Conservation (phyloP, 2,329 filamentous ascomycete genomes). For the Bipolaris cookei region DNA sequence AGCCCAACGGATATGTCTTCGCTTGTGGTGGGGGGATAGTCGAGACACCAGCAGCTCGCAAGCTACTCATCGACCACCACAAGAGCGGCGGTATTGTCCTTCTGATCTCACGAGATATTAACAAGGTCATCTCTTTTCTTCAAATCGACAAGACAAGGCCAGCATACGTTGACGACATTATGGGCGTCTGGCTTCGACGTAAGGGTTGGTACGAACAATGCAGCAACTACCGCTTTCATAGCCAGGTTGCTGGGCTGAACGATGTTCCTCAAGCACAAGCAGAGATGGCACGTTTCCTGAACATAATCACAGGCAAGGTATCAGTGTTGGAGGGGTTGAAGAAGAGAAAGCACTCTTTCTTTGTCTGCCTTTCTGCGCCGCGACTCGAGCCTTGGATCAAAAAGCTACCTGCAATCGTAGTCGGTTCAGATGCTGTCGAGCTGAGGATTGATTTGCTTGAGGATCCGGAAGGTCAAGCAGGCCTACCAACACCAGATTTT, state of each 20-base stretch:
- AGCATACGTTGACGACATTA: conserved; percentile 91
- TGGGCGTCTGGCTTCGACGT: conserved; percentile 85
- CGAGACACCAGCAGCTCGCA: conserved; percentile 79
- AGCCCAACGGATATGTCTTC: conserved; percentile 78
- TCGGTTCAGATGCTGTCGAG: conserved; percentile 92
- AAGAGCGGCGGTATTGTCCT: conserved; percentile 82
- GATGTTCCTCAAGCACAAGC: conserved; percentile 62
- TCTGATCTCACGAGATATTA: conserved; percentile 84
- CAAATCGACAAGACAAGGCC: conserved; percentile 88
- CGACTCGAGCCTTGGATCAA: conserved; percentile 69
- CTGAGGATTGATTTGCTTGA: conserved; percentile 88
- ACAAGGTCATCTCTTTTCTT: conserved; percentile 86
- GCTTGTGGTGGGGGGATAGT: conserved; percentile 95
- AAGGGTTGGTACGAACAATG: conserved; percentile 91
- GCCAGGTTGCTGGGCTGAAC: conserved; percentile 65
- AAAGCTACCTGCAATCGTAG: conserved; percentile 72
- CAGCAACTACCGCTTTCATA: conserved; percentile 94
- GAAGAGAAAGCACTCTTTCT: conserved; percentile 79
- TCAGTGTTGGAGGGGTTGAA: conserved; percentile 63
- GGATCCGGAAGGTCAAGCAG: conserved; percentile 66
- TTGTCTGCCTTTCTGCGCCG: conserved; percentile 87
- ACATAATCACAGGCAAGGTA: conserved; percentile 68
- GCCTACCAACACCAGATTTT: conserved; percentile 72
- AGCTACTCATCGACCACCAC: conserved; percentile 75
- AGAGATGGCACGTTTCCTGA: conserved; percentile 77